phyloP scores from a whole-genome alignment of 192 early-diverging fungal species.

The Funneliformis geosporum region DNA sequence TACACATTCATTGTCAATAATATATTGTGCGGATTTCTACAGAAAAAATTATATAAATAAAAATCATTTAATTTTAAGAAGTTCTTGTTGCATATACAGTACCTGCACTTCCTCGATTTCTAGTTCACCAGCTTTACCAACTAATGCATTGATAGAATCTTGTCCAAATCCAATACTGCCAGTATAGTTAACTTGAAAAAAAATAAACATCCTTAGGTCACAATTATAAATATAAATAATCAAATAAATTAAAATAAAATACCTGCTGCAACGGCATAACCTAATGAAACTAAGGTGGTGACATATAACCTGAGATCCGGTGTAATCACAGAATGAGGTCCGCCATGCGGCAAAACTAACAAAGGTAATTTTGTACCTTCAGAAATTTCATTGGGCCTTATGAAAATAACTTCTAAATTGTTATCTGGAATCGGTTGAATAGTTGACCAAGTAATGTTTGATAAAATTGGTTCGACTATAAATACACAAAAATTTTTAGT shows the following conservation, averaged over 20 bases:
- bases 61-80: neutral
- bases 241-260: neutral
- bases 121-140: constrained; percentile 67
- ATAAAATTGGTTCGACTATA: constrained; percentile 17
- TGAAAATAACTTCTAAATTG: constrained; percentile 16
- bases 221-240: neutral
- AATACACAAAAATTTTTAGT: neutral
- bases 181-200: constrained; percentile 70
- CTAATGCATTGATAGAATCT: constrained; percentile 57
- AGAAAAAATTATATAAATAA: neutral
- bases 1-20: constrained; percentile 43
- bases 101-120: constrained; percentile 68
- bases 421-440: neutral
- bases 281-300: constrained; percentile 56
- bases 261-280: constrained; percentile 58
- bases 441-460: neutral
- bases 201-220: neutral
- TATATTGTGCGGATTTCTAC: constrained; percentile 34
- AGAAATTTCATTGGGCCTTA: constrained; percentile 30
- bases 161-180: constrained; percentile 83
- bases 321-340: constrained; percentile 65
- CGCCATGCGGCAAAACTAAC: constrained; percentile 79
- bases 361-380: constrained; percentile 51
- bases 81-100: constrained; percentile 19
- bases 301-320: constrained; percentile 51